Percentiles rank a stretch among this genome's conserved stretches.
Evolutionary conservation across 257 asterid genomes (phyloP).

Genomic region (Lavandula angustifolia): DNA sequence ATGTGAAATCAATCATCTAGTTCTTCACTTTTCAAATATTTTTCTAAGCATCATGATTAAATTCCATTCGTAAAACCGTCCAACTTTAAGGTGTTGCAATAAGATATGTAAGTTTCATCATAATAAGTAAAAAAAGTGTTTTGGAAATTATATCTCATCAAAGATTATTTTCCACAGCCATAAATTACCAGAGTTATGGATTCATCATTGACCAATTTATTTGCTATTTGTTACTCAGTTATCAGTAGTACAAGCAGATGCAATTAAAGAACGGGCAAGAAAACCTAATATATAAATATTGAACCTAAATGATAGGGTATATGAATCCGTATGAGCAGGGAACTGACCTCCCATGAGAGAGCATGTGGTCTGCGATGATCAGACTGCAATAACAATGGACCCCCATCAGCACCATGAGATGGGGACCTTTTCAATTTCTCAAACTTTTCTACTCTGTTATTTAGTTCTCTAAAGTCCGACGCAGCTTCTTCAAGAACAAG

Average conservation of each 20-base stretch:
- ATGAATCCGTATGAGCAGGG: constrained; percentile 30
- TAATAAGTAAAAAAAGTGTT: constrained; percentile 10
- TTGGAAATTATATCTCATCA: constrained; percentile 18
- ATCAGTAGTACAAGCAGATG: constrained; percentile 17
- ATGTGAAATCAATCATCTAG: constrained; percentile 22
- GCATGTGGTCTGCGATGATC: constrained; percentile 99
- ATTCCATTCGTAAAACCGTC: constrained; percentile 9
- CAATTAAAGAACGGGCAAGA: constrained; percentile 21
- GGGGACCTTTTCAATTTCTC: constrained; percentile 73
- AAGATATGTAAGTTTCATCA: constrained; percentile 20
- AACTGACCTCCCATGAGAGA: constrained; percentile 98
- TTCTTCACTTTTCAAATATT: constrained; percentile 22
- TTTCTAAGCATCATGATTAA: constrained; percentile 15
- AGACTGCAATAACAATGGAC: constrained; percentile 62
- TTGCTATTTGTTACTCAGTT: constrained; percentile 11
- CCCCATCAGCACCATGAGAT: constrained; percentile 58
- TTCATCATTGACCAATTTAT: constrained; percentile 23
- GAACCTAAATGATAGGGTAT: constrained; percentile 11
- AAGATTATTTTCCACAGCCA: constrained; percentile 21
- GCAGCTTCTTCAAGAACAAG: constrained; percentile 99
- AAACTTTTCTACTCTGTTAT: constrained; percentile 82
- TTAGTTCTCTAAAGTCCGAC: constrained; percentile 81
- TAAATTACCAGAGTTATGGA: constrained; percentile 7
- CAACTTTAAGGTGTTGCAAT: constrained; percentile 15
- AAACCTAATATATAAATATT: constrained; percentile 3